phyloP scores from a whole-genome alignment of 2,329 filamentous ascomycete species.

The Xylaria digitata region DNA sequence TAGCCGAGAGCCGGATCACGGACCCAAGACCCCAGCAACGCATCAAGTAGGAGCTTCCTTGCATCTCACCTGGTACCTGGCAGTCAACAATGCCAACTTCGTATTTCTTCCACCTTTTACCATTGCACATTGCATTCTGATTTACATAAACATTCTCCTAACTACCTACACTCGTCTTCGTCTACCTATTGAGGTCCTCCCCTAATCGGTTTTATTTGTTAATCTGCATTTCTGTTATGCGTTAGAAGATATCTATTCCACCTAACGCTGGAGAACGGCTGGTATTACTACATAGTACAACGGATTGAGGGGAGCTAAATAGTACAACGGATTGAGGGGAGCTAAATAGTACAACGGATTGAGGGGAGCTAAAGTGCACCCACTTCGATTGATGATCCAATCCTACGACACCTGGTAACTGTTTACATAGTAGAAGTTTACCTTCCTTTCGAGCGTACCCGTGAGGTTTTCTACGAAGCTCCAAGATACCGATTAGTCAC shows the following conservation, averaged over 20 bases:
- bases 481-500: conserved; percentile 1
- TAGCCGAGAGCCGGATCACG: conserved; percentile 4
- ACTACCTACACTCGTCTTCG: conserved; percentile 2
- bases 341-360: conserved; percentile 3
- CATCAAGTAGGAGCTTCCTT: conserved; percentile 4
- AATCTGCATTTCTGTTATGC: neutral
- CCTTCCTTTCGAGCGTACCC: conserved; percentile 1
- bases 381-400: neutral
- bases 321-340: neutral
- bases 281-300: conserved; percentile 5
- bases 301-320: too few relatives aligned
- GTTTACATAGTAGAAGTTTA: neutral
- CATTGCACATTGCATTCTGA: neutral
- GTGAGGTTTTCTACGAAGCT: neutral
- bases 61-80: neutral
- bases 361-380: neutral
- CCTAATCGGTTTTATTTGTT: conserved; percentile 1
- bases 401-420: neutral
- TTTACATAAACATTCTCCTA: neutral
- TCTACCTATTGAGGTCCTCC: conserved; percentile 4
- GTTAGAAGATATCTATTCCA: conserved; percentile 5
- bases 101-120: neutral
- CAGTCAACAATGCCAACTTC: too few relatives aligned
- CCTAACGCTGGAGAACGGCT: conserved; percentile 4
- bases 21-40: neutral